Conservation (phyloP, 176 grass and related monocot genomes). For the Carex kokanica region DNA sequence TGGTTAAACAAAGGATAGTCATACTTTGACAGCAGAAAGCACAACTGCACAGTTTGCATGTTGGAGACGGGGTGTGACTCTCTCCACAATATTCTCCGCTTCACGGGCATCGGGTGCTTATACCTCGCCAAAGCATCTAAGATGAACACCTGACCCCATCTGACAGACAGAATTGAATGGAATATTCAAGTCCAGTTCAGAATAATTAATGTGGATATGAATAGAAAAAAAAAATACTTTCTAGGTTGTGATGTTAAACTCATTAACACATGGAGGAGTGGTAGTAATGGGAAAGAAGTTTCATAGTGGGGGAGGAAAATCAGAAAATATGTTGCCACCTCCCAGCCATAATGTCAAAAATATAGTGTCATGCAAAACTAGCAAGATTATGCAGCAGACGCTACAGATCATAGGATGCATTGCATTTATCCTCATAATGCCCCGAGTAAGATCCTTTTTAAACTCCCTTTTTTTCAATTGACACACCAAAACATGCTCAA, state of each 20-base stretch:
- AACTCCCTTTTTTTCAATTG: background rate
- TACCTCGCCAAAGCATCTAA: constrained; percentile 90
- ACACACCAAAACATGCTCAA: background rate
- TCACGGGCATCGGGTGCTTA: constrained; percentile 84
- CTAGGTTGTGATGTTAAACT: background rate
- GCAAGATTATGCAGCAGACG: background rate
- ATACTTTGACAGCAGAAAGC: constrained; percentile 97
- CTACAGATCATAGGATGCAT: background rate
- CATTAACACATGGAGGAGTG: background rate
- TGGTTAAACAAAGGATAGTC: constrained; percentile 1
- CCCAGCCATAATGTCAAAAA: background rate
- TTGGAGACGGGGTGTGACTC: constrained; percentile 94
- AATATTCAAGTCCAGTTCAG: background rate
- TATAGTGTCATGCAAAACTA: background rate
- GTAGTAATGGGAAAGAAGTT: background rate
- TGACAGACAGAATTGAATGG: background rate
- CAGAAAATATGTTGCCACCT: background rate
- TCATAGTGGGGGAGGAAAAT: background rate
- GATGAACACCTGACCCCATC: constrained; percentile 99
- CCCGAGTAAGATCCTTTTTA: background rate
- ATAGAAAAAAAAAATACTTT: background rate
- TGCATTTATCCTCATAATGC: background rate
- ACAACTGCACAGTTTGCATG: constrained; percentile 99
- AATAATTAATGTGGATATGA: background rate
- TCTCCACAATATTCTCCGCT: constrained; percentile 86